phyloP scores from a whole-genome alignment of 164 flowering plant genomes.

The Magnolia sinica region DNA sequence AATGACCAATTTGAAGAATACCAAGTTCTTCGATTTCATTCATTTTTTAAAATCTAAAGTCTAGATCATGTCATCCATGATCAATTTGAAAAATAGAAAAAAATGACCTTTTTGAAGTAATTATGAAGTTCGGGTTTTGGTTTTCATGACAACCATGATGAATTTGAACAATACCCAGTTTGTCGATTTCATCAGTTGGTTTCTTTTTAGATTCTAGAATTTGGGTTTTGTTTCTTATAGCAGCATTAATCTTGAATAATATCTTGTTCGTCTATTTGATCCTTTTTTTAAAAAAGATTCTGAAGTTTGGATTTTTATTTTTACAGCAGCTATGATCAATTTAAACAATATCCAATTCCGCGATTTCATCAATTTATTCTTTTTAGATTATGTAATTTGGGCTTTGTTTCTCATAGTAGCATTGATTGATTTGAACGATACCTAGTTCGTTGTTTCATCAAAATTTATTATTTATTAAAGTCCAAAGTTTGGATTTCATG shows the following conservation, averaged over 20 bases:
- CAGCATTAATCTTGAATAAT: background rate
- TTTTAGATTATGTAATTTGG: too few relatives aligned
- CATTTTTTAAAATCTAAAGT: background rate
- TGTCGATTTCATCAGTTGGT: background rate
- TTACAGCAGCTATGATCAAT: background rate
- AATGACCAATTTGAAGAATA: background rate
- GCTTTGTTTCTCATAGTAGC: background rate
- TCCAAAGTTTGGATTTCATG: background rate
- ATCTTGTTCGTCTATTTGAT: slow-evolving; percentile 2
- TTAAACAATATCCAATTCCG: background rate
- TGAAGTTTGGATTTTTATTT: background rate
- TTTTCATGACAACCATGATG: too few relatives aligned
- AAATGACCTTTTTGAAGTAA: background rate
- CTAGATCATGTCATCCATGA: background rate
- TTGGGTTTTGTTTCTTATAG: background rate
- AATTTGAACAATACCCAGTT: too few relatives aligned
- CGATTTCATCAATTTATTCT: background rate
- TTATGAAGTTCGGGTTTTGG: too few relatives aligned
- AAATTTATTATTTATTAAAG: background rate
- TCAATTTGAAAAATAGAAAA: background rate
- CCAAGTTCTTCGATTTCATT: background rate
- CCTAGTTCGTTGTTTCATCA: background rate
- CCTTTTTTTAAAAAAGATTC: background rate
- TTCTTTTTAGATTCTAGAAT: background rate
- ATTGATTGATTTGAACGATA: background rate